A percentile compares a stretch with the other conserved stretches of the same genome.
Conservation (phyloP, 305 asterid genomes). For the Plantago coronopus region DNA sequence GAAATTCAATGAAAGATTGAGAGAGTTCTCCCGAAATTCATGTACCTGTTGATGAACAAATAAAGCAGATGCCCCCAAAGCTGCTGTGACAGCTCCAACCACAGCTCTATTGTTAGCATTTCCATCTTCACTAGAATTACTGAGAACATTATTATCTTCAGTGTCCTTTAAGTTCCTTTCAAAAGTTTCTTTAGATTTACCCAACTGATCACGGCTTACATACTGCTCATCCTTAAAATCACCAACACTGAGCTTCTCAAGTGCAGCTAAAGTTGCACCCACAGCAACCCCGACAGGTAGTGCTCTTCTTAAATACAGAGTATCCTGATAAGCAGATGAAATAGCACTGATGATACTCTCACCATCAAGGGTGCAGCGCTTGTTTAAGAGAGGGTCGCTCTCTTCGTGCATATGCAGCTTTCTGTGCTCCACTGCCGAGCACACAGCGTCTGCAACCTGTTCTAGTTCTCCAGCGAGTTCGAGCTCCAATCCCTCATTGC, state of each 20-base stretch:
- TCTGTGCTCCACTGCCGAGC: conserved; percentile 45
- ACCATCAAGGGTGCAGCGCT: conserved; percentile 50
- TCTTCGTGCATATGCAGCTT: conserved; percentile 24
- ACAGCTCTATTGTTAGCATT: conserved; percentile 38
- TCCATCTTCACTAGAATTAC: conserved; percentile 30
- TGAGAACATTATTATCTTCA: conserved; percentile 21
- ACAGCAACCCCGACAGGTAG: conserved; percentile 84
- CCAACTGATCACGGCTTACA: conserved; percentile 30
- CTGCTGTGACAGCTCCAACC: conserved; percentile 95
- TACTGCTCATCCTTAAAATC: conserved; percentile 36
- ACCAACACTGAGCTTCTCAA: conserved; percentile 60
- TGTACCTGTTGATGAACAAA: conserved; percentile 65
- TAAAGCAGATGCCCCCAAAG: conserved; percentile 91
- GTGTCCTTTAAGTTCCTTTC: conserved; percentile 21
- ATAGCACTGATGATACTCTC: conserved; percentile 50
- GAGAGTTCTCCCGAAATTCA: conserved; percentile 14
- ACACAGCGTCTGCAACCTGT: conserved; percentile 63
- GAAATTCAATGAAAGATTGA: not conserved
- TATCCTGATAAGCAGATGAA: conserved; percentile 64
- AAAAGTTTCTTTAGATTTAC: conserved; percentile 26
- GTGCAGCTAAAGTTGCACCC: conserved; percentile 77
- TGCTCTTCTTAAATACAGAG: conserved; percentile 54
- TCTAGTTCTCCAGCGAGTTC: conserved; percentile 67
- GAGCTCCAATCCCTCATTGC: conserved; percentile 55
- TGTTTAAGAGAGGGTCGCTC: conserved; percentile 31